Evolutionary conservation across 1,139 yeast species (phyloP), one percentile per base, ranked within the genome.

Genomic region (Lodderomyces pseudojiufengensis): DNA sequence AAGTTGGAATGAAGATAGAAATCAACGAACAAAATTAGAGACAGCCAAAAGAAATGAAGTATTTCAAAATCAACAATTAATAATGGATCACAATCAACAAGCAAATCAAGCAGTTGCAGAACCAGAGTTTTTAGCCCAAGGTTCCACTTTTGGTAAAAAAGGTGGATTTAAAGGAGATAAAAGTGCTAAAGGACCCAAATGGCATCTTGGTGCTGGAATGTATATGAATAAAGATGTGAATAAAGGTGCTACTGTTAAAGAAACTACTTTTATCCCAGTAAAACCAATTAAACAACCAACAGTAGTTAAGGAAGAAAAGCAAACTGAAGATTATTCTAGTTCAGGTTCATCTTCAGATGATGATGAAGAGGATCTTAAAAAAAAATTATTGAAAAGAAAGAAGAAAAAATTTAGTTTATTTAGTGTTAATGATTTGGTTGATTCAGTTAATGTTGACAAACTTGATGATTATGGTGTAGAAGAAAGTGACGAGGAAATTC

Each of bases 161-260:
- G 24, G 31, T 20, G 24, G 22, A n/a, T n/a, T n/a, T n/a, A n/a
- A n/a, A n/a, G n/a, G n/a, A n/a, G n/a, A n/a, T 9, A 8, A 28
- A 28, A 21, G 23, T 27, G 25, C 20, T 5, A 9, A 27, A 6
- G 23, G 12, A 5, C 45, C 45, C 1, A 42, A 36, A 27, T 42
- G 44, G 43, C 44, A 40, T 30, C 24, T 45, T 30, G 49, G 49
- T 20, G 47, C 48, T 15, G 49, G 49, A 16, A 38, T 43, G 9
- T 45, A 38, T 35, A 33, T 44, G n/a, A 38, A 45, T 23, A 45
- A 45, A 34, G 47, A 45, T 31, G 24, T 42, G 13, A 31, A 38
- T 16, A 18, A 36, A 16, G 35, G 28, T 23, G 11, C 31, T 11
- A 28, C 21, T 21, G 29, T 26, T 12, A 25, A 22, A 18, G 34